These are phyloP conservation scores for Pyrenophora tritici-repentis DNA, from an alignment of 2,329 filamentous ascomycete genomes.

Conservation along the genomic window DNA sequence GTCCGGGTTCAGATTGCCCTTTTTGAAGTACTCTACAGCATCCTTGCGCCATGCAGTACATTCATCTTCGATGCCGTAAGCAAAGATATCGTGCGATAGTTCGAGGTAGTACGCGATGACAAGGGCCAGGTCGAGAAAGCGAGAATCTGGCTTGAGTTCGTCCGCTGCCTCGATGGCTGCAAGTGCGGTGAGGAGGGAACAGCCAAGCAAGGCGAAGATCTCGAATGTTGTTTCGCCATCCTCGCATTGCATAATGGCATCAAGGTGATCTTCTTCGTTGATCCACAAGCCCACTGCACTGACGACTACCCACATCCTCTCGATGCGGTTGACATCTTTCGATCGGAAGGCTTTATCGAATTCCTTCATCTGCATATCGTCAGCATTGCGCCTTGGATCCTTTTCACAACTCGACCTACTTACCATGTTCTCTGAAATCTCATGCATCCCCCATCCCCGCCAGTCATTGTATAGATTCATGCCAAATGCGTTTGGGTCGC, in stretches of 20 bases:
- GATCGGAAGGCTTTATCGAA: conserved; percentile 18
- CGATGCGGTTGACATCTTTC: conserved; percentile 5
- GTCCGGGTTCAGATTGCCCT: conserved; percentile 16
- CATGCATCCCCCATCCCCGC: conserved; percentile 18
- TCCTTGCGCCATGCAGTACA: conserved; percentile 17
- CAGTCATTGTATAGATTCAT: conserved; percentile 24
- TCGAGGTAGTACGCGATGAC: conserved; percentile 24
- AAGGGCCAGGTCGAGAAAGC: conserved; percentile 24
- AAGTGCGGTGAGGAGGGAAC: conserved; percentile 22
- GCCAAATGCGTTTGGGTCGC: conserved; percentile 19
- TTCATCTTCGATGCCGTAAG: conserved; percentile 24
- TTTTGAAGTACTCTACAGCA: conserved; percentile 19
- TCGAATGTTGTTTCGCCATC: conserved; percentile 12
- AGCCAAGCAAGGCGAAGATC: conserved; percentile 18
- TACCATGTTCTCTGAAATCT: conserved; percentile 20
- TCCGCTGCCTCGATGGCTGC: conserved; percentile 17
- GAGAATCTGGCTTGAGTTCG: conserved; percentile 23
- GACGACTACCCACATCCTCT: conserved; percentile 24
- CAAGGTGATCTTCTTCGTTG: conserved; percentile 3
- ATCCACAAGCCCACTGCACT: conserved; percentile 22
- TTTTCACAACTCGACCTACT: neutral
- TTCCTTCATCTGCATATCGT: conserved; percentile 15
- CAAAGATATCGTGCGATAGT: conserved; percentile 12
- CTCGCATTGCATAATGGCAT: conserved; percentile 11
- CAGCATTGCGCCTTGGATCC: neutral